Base-by-base conservation (phyloP, 1,284 basidiomycete genomes). In the Papiliotrema nemorosa region DNA sequence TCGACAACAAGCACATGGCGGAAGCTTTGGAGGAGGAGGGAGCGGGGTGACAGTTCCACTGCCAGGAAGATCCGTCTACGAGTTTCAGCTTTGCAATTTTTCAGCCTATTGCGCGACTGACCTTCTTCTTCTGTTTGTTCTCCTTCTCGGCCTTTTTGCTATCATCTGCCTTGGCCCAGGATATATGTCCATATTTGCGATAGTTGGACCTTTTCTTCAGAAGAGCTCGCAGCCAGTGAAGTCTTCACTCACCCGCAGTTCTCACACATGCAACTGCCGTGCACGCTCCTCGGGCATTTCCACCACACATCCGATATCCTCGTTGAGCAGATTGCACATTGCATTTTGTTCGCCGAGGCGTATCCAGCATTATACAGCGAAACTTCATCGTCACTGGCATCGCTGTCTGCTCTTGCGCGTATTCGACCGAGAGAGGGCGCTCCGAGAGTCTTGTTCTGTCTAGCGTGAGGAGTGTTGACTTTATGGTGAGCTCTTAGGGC, bases 141-240 rank as follows among this genome's bases (percentile, higher is more conserved):
- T 64, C 62, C 51, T 63, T 59, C 3, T 52, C 47, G 3, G 50
- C 40, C 27, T 55, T 60, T 52, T 71, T 71, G 36, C 62, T 64
- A 48, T 73, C 70, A 9, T 73, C 69, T 18, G 68, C 57, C 45
- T 68, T 70, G 21, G 53, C 56, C 44, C 64, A 70, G 27, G 67
- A 61, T 33, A 72, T 70, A 62, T 92, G 88, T 0, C 88, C 90
- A 67, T 93, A 93, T 72, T 91, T 92, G 58, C 90, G 78, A 84
- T 89, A 93, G 59, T 70, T 67, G 20, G 69, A 62, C 16, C 16
- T 5, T 27, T 5, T 44, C 18, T 31, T 27, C 42, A 31, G 14
- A 3, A 18, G 16, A 21, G 41, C 20, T 38, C 52, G 4, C 21
- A 31, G 14, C 27, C 6, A 47, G n/a, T 31, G 5, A 21, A 25